Percentiles rank a stretch among this genome's conserved stretches.
These are phyloP conservation scores for Entomortierella beljakovae DNA, from an alignment of 192 early-diverging fungal species.

Conservation along the genomic window DNA sequence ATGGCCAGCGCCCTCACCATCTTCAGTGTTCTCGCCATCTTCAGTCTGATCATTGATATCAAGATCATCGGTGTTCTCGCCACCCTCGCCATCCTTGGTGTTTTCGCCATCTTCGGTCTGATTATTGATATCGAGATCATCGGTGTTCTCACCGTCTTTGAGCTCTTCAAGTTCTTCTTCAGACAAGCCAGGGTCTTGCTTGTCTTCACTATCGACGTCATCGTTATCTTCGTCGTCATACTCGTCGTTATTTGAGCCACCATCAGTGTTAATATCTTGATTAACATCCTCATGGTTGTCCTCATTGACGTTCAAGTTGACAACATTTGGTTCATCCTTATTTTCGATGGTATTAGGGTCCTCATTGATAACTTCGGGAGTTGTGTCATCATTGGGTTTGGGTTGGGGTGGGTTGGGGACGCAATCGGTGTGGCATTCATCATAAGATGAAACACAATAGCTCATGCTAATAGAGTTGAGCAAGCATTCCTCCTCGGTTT, in stretches of 20 bases:
- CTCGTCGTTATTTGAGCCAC: slow-evolving; percentile 11
- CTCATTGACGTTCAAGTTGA: not conserved
- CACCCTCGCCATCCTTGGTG: not conserved
- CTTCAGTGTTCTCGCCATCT: too few relatives aligned
- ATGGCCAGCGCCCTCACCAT: too few relatives aligned
- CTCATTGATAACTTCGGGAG: not conserved
- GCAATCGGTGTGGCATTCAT: slow-evolving; percentile 19
- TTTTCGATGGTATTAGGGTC: not conserved
- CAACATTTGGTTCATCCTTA: not conserved
- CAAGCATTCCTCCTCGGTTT: slow-evolving; percentile 29
- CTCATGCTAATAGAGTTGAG: slow-evolving; percentile 18
- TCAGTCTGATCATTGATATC: too few relatives aligned
- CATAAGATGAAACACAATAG: slow-evolving; percentile 18
- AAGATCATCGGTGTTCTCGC: too few relatives aligned
- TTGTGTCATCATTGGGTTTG: not conserved
- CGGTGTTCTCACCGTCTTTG: not conserved
- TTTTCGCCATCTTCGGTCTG: not conserved
- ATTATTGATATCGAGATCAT: not conserved
- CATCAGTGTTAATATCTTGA: not conserved
- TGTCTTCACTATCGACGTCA: slow-evolving; percentile 6
- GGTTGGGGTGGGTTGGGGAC: not conserved
- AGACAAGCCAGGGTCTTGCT: slow-evolving; percentile 22
- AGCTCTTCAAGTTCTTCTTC: not conserved
- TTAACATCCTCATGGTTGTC: not conserved
- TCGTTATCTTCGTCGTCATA: slow-evolving; percentile 23